Evolutionary conservation across 768 basidiomycete genomes (phyloP).

Genomic region (Amyloporia xantha): DNA sequence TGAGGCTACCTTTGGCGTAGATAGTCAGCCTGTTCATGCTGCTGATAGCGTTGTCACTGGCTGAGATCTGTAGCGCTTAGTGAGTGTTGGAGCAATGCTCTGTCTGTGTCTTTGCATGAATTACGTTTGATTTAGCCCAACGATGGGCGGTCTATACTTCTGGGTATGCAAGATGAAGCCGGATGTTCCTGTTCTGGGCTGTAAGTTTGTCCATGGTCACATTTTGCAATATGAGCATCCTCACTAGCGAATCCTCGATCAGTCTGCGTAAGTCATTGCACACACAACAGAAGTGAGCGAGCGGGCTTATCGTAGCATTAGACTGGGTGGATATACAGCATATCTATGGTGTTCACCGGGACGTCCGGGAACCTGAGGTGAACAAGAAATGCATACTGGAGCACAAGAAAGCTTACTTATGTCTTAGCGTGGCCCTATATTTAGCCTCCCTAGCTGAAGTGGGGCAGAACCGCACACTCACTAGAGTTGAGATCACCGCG

Average conservation of each 20-base stretch:
- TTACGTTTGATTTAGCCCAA: conserved; percentile 29
- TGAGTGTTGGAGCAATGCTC: conserved; percentile 28
- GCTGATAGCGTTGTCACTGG: conserved; percentile 47
- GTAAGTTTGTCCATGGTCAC: conserved; percentile 25
- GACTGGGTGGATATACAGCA: conserved; percentile 56
- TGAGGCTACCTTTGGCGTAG: conserved; percentile 20
- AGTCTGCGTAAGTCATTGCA: conserved; percentile 8
- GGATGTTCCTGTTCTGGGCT: conserved; percentile 44
- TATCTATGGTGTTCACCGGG: conserved; percentile 53
- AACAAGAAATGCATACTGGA: background rate
- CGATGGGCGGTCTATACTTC: conserved; percentile 55
- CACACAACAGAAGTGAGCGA: no score
- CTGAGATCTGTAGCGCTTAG: conserved; percentile 56
- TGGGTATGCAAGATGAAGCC: conserved; percentile 61
- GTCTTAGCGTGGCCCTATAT: conserved; percentile 44
- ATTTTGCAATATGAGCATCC: background rate
- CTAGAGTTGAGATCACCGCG: conserved; percentile 41
- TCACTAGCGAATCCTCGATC: background rate
- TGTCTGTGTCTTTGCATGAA: background rate
- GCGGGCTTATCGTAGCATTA: conserved; percentile 15
- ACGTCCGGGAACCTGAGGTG: conserved; percentile 53
- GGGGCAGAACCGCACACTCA: conserved; percentile 35
- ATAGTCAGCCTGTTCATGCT: conserved; percentile 56
- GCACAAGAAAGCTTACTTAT: no score
- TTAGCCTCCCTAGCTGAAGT: conserved; percentile 50